Evolutionary conservation across 1,139 yeast genomes (phyloP).

Genomic region (Yamadazyma atlantica): DNA sequence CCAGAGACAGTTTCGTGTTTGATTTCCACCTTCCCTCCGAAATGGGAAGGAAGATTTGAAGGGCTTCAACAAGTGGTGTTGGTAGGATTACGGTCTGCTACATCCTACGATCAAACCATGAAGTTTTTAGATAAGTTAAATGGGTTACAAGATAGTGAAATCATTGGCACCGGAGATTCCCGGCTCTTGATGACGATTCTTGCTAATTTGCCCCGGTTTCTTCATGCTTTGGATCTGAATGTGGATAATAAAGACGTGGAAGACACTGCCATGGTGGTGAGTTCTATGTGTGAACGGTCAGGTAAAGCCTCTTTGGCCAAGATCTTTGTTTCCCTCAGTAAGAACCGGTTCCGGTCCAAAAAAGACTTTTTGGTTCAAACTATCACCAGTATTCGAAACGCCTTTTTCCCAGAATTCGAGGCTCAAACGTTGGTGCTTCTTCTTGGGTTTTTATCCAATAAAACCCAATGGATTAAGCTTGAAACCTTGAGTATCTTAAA

Average conservation of each 20-base stretch:
- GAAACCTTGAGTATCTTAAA: slow-evolving; percentile 80
- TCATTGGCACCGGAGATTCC: slow-evolving; percentile 71
- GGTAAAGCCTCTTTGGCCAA: slow-evolving; percentile 65
- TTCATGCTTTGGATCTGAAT: slow-evolving; percentile 70
- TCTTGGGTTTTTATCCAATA: slow-evolving; percentile 77
- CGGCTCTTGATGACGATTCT: slow-evolving; percentile 71
- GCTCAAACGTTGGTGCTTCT: slow-evolving; percentile 74
- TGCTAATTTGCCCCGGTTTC: slow-evolving; percentile 79
- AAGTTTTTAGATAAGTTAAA: slow-evolving; percentile 73
- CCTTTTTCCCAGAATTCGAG: slow-evolving; percentile 74
- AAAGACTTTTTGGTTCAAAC: slow-evolving; percentile 85
- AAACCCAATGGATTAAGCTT: slow-evolving; percentile 70
- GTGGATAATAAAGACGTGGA: slow-evolving; percentile 51
- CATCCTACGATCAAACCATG: slow-evolving; percentile 77
- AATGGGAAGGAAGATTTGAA: slow-evolving; percentile 93
- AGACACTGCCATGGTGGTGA: slow-evolving; percentile 58
- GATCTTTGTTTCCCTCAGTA: slow-evolving; percentile 73
- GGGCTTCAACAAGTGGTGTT: slow-evolving; percentile 80
- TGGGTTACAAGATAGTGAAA: slow-evolving; percentile 65
- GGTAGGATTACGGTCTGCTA: slow-evolving; percentile 80
- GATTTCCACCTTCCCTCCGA: slow-evolving; percentile 84
- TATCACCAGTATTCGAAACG: slow-evolving; percentile 61
- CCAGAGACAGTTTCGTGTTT: slow-evolving; percentile 83
- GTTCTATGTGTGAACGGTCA: slow-evolving; percentile 58
- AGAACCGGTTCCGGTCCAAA: slow-evolving; percentile 79